phyloP scores from a whole-genome alignment of 164 flowering plant genomes.

The Pachysandra terminalis region DNA sequence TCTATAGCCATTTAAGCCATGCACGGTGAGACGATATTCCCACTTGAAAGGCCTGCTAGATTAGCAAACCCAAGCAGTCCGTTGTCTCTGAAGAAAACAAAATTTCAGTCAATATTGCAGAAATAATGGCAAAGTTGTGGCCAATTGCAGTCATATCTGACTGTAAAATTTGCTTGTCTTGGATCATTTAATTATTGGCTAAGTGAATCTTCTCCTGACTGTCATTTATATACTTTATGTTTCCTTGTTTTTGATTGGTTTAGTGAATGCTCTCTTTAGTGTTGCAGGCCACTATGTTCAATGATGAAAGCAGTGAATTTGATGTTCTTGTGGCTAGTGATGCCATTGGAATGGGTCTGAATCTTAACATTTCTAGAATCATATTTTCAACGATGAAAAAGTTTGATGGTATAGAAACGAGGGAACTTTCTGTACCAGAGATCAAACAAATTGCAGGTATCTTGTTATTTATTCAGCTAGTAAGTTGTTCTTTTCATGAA shows the following conservation, averaged over 20 bases:
- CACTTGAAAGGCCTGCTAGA: not conserved
- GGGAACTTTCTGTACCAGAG: conserved; percentile 78
- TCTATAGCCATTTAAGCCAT: not conserved
- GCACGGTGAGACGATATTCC: not conserved
- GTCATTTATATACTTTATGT: too few species aligned
- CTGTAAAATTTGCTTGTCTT: not conserved
- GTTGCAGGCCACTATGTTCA: conserved; percentile 92
- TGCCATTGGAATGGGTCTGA: conserved; percentile 99
- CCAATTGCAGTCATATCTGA: not conserved
- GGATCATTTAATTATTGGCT: conserved; percentile 14
- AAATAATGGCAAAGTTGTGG: not conserved
- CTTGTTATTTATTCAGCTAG: conserved; percentile 1
- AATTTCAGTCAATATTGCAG: not conserved
- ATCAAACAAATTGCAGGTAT: conserved; percentile 97
- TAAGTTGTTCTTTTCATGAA: not conserved
- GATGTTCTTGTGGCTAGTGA: conserved; percentile 99
- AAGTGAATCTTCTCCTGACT: conserved; percentile 23
- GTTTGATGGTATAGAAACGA: conserved; percentile 68
- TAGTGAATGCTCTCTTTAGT: conserved; percentile 23
- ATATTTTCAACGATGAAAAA: conserved; percentile 79
- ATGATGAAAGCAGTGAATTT: conserved; percentile 81
- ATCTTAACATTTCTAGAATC: conserved; percentile 87
- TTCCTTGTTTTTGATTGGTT: conserved; percentile 11
- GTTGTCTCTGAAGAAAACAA: not conserved
- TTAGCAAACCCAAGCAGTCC: not conserved